Conservation (phyloP, 2,329 filamentous ascomycete genomes). For the Stylonectria norvegica region DNA sequence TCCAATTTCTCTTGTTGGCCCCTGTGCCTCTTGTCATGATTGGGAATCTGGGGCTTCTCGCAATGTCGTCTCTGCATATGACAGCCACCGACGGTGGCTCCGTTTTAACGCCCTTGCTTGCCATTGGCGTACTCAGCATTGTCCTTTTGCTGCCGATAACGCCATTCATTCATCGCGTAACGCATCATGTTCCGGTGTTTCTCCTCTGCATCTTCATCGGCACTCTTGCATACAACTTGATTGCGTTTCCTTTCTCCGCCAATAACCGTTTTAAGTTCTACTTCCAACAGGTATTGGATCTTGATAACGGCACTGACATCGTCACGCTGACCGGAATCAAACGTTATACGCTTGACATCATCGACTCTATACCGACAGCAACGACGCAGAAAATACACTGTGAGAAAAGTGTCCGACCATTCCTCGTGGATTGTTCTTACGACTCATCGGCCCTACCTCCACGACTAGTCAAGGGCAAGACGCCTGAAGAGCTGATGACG, state of each 20-base stretch:
- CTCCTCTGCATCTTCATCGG: constrained; percentile 68
- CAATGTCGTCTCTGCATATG: constrained; percentile 71
- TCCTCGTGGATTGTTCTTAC: constrained; percentile 67
- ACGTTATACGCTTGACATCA: constrained; percentile 63
- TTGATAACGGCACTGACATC: constrained; percentile 67
- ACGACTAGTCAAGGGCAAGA: constrained; percentile 51
- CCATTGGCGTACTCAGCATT: constrained; percentile 64
- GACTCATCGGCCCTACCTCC: constrained; percentile 59
- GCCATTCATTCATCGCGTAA: constrained; percentile 84
- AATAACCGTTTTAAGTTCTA: constrained; percentile 79
- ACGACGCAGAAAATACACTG: constrained; percentile 60
- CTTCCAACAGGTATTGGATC: constrained; percentile 77
- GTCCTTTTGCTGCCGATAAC: constrained; percentile 71
- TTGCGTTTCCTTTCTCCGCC: constrained; percentile 82
- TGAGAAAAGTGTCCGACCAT: constrained; percentile 37
- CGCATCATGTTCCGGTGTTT: constrained; percentile 76
- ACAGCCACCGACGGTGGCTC: constrained; percentile 81
- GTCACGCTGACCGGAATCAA: constrained; percentile 68
- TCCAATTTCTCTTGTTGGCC: constrained; percentile 78
- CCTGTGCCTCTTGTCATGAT: constrained; percentile 75
- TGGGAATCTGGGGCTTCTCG: constrained; percentile 70
- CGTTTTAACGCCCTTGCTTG: constrained; percentile 67
- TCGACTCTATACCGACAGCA: constrained; percentile 67
- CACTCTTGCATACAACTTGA: constrained; percentile 80
- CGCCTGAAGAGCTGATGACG: constrained; percentile 56